These are phyloP conservation scores for button mushroom (Agaricus bisporus) DNA, from an alignment of 768 basidiomycete species.

Conservation along the genomic window DNA sequence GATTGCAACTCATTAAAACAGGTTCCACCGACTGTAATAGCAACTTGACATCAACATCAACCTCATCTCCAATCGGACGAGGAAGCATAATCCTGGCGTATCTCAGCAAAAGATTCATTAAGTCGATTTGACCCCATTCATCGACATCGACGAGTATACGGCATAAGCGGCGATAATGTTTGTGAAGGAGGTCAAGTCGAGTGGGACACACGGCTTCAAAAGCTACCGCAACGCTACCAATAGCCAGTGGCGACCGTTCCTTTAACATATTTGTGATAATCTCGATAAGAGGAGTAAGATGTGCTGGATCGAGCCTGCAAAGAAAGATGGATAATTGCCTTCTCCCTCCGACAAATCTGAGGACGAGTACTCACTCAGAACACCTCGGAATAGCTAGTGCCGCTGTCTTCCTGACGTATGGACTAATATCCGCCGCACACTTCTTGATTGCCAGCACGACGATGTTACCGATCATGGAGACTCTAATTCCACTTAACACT, in stretches of 20 bases:
- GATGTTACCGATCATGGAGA: constrained; percentile 81
- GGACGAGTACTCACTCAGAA: constrained; percentile 43
- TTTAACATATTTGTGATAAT: constrained; percentile 58
- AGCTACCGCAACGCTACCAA: constrained; percentile 82
- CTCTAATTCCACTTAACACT: constrained; percentile 87
- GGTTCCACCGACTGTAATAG: constrained; percentile 68
- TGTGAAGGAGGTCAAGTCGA: constrained; percentile 81
- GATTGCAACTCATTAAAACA: constrained; percentile 80
- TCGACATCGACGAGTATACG: constrained; percentile 84
- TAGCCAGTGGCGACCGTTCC: constrained; percentile 80
- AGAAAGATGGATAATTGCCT: not conserved
- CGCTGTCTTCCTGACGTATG: constrained; percentile 91
- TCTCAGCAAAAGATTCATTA: constrained; percentile 70
- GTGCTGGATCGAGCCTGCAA: constrained; percentile 64
- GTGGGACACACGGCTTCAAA: constrained; percentile 87
- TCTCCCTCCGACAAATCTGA: not conserved
- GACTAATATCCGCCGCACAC: constrained; percentile 85
- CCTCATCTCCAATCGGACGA: constrained; percentile 52
- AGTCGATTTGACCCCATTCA: constrained; percentile 91
- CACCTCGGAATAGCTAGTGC: constrained; percentile 87
- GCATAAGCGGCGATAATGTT: constrained; percentile 82
- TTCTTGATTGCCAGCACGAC: constrained; percentile 89
- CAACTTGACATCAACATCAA: constrained; percentile 75
- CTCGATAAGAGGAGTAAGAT: constrained; percentile 65
- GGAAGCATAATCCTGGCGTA: constrained; percentile 85